A percentile compares a stretch with the other conserved stretches of the same genome.
These are phyloP conservation scores for Pezicula radicicola DNA, from an alignment of 2,329 filamentous ascomycete genomes.

Conservation along the genomic window DNA sequence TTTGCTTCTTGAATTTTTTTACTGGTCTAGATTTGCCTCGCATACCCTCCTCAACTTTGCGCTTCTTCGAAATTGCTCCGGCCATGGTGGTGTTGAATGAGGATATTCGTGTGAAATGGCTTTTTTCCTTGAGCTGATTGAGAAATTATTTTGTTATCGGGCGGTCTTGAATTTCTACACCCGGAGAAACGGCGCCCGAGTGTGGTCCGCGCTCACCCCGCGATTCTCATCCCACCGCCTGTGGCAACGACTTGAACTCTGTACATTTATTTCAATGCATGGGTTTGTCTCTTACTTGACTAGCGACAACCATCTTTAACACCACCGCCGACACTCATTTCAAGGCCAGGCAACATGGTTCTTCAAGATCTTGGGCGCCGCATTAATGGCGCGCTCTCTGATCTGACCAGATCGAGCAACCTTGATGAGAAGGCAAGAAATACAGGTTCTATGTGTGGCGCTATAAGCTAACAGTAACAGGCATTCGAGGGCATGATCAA, in stretches of 20 bases:
- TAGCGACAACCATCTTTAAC: too few species aligned
- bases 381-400: slow-evolving; percentile 94
- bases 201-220: background rate
- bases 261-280: background rate
- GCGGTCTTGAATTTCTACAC: background rate
- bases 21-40: slow-evolving; percentile 43
- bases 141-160: background rate
- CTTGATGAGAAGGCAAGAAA: slow-evolving; percentile 84
- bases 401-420: slow-evolving; percentile 87
- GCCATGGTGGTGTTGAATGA: slow-evolving; percentile 20
- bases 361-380: slow-evolving; percentile 97
- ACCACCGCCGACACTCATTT: slow-evolving; percentile 5
- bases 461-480: slow-evolving; percentile 45
- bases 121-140: too few species aligned
- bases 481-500: slow-evolving; percentile 98
- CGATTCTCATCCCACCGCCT: background rate
- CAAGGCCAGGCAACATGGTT: slow-evolving; percentile 64
- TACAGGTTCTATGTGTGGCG: slow-evolving; percentile 5
- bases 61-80: slow-evolving; percentile 41
- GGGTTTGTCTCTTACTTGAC: too few species aligned
- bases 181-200: background rate
- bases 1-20: slow-evolving; percentile 61
- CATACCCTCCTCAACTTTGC: slow-evolving; percentile 58
- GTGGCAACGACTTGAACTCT: background rate
- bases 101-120: slow-evolving; percentile 1